A percentile compares a stretch with the other conserved stretches of the same genome.
Conservation (phyloP, 345 rosid genomes). For the Rhodamnia argentea region DNA sequence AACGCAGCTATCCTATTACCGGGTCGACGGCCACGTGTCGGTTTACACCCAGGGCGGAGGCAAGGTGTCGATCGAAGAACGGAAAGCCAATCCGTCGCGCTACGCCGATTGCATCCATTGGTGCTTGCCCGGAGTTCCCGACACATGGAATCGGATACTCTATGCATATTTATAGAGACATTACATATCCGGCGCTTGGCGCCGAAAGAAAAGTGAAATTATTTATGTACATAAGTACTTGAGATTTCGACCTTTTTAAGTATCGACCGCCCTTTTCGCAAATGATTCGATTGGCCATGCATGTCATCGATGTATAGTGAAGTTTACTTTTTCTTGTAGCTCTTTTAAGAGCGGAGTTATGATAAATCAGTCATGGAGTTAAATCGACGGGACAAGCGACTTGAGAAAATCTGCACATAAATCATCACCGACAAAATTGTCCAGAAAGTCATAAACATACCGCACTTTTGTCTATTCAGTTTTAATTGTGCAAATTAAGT, state of each 20-base stretch:
- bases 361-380: neutral
- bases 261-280: neutral
- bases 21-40: slow-evolving; percentile 6
- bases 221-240: neutral
- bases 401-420: neutral
- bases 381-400: neutral
- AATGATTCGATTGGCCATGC: neutral
- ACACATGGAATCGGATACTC: slow-evolving; percentile 11
- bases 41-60: slow-evolving; percentile 1
- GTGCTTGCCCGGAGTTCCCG: slow-evolving; percentile 18
- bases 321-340: neutral
- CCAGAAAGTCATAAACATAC: no score
- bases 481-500: no score
- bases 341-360: neutral
- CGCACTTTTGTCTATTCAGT: no score
- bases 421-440: no score
- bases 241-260: neutral
- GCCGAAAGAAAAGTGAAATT: neutral
- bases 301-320: neutral
- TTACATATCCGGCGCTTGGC: neutral
- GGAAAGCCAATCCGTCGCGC: neutral
- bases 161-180: slow-evolving; percentile 4
- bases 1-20: slow-evolving; percentile 4
- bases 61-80: neutral
- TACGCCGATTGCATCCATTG: slow-evolving; percentile 14